Evolutionary conservation across 495 filamentous ascomycete genomes (phyloP).

Genomic region (Talaromyces ruber): DNA sequence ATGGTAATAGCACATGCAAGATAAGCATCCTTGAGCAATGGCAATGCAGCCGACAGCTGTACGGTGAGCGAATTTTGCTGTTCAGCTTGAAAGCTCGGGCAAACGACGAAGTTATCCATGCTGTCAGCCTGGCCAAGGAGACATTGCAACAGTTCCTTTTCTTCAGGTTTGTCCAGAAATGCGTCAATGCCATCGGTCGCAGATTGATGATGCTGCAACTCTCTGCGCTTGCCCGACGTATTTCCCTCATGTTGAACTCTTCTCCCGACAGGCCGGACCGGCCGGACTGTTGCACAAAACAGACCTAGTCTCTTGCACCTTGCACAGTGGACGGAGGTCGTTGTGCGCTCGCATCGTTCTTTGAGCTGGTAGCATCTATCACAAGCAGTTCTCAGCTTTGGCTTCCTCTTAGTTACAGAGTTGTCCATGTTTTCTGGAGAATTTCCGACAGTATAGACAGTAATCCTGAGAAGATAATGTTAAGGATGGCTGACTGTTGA

Average conservation of each 20-base stretch:
- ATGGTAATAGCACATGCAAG: conserved; percentile 2
- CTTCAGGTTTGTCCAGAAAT: neutral
- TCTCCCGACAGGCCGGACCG: neutral
- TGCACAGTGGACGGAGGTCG: neutral
- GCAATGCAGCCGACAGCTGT: neutral
- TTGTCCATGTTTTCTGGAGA: neutral
- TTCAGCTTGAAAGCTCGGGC: neutral
- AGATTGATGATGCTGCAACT: neutral
- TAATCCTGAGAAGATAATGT: neutral
- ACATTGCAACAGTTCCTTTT: neutral
- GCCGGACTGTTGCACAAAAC: neutral
- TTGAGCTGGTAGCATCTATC: conserved; percentile 4
- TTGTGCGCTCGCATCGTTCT: conserved; percentile 2
- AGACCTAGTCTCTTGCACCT: neutral
- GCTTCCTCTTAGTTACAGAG: neutral
- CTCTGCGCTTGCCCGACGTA: neutral
- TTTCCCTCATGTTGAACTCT: neutral
- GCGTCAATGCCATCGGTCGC: neutral
- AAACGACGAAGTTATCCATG: neutral
- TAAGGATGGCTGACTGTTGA: neutral
- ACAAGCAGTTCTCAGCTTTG: neutral
- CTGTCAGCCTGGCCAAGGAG: neutral
- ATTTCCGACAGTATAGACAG: neutral
- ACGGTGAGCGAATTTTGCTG: neutral
- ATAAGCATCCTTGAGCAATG: conserved; percentile 2